Evolutionary conservation across 768 basidiomycete genomes (phyloP).

Genomic region (Chalciporus chontae): DNA sequence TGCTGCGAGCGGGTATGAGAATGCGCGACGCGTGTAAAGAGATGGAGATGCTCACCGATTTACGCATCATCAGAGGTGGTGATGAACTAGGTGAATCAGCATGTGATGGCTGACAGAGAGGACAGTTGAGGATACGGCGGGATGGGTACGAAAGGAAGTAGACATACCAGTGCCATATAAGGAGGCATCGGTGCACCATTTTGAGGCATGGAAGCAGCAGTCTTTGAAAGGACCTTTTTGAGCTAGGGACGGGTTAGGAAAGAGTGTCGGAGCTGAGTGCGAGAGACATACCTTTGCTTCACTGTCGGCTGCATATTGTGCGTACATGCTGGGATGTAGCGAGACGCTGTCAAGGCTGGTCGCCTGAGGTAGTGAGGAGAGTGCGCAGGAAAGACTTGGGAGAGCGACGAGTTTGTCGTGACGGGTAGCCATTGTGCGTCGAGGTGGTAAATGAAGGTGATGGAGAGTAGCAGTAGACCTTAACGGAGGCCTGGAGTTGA

Average conservation of each 20-base stretch:
- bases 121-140: constrained; percentile 8
- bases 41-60: constrained; percentile 37
- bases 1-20: constrained; percentile 16
- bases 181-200: constrained; percentile 30
- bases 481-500: background rate
- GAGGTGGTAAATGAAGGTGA: constrained; percentile 1
- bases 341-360: constrained; percentile 64
- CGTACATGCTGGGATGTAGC: constrained; percentile 69
- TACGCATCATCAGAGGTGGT: constrained; percentile 55
- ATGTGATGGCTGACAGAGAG: constrained; percentile 31
- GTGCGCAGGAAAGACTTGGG: constrained; percentile 66
- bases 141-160: background rate
- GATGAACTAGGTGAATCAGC: constrained; percentile 38
- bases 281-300: constrained; percentile 61
- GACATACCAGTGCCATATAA: constrained; percentile 39
- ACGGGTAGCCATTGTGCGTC: constrained; percentile 31
- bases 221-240: constrained; percentile 61
- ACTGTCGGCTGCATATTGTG: constrained; percentile 63
- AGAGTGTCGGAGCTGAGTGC: background rate
- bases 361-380: constrained; percentile 68
- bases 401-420: constrained; percentile 63
- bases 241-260: constrained; percentile 38
- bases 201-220: constrained; percentile 33
- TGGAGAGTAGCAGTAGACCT: constrained; percentile 7
- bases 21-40: background rate